Evolutionary conservation across 2,329 filamentous ascomycete genomes (phyloP), one percentile per base, ranked within the genome.

Genomic region (Aspergillus fumigatus): DNA sequence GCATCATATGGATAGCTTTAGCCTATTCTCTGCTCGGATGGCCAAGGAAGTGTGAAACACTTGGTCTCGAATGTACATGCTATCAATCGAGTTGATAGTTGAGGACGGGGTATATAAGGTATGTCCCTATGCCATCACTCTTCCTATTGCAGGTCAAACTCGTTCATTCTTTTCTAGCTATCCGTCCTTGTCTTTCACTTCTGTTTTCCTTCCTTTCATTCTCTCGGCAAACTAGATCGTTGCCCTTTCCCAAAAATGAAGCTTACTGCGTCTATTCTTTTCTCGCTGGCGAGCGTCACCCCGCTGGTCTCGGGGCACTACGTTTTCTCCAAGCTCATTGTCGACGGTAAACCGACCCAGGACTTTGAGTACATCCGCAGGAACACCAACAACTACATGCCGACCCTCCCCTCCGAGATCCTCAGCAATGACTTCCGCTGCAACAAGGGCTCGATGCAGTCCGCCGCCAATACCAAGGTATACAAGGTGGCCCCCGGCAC

Each of bases 381-480:
- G n/a, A 58, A 61, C 32, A 63, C 50, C 27, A 57, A 63, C 41
- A 50, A 54, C 10, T 64, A 64, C 45, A 54, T 55, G 58, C 62
- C 60, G 3, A 57, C 32, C 19, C 55, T 59, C 25, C 4, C 48
- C 11, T 25, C 48, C 6, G 51, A 55, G 6, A 59, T 58, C 45
- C 29, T 53, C 1, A 55, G 38, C 21, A 54, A 62, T n/a, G 60
- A 63, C 47, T 59, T 64, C 47, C 62, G 62, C 40, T 65, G 60
- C 57, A 65, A 65, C 48, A 48, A 56, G 11, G 59, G 55, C 21
- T 60, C 61, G 7, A 43, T 54, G 41, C 25, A 55, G 2, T 57
- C 53, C 27, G 62, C 62, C 1, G 53, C 47, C 47, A 52, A 48
- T 21, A 65, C 62, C 8, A 55, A 56, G 19, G 52, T 61, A 9